A percentile compares a stretch with the other conserved stretches of the same genome.
Conservation (phyloP, 2,329 filamentous ascomycete species). For the Macroventuria anomochaeta region DNA sequence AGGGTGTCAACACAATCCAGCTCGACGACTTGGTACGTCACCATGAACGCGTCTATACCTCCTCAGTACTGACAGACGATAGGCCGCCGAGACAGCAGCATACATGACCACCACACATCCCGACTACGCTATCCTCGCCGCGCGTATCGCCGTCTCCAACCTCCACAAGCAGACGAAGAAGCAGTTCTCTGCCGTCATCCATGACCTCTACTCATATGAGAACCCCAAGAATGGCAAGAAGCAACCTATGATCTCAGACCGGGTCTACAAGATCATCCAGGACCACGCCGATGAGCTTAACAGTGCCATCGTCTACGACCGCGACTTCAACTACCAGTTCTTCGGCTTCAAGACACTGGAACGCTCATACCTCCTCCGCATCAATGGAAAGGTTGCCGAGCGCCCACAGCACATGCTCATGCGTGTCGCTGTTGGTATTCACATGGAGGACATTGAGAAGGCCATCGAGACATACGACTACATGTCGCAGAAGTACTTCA, state of each 20-base stretch:
- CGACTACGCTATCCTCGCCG: constrained; percentile 97
- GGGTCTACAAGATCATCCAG: constrained; percentile 92
- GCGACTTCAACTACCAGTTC: constrained; percentile 99
- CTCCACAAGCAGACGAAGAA: constrained; percentile 99
- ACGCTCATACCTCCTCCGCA: constrained; percentile 94
- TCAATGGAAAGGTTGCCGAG: constrained; percentile 95
- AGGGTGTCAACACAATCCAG: constrained; percentile 95
- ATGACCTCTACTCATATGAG: constrained; percentile 92
- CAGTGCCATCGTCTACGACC: constrained; percentile 98
- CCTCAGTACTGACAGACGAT: constrained; percentile 23
- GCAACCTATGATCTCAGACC: constrained; percentile 93
- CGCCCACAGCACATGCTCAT: constrained; percentile 99
- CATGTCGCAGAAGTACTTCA: constrained; percentile 99
- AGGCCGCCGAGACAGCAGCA: constrained; percentile 98
- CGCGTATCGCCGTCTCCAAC: constrained; percentile 98
- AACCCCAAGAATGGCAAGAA: constrained; percentile 87
- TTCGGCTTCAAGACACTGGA: constrained; percentile 99
- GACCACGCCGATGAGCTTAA: constrained; percentile 96
- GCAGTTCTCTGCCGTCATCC: constrained; percentile 95
- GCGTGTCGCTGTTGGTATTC: constrained; percentile 97
- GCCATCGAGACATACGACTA: constrained; percentile 98
- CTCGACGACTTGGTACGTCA: constrained; percentile 88
- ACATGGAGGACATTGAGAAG: constrained; percentile 91
- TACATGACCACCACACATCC: constrained; percentile 99
- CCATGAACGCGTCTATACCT: constrained; percentile 21